Conservation (phyloP, 768 basidiomycete species). For the Psilocybe cubensis region DNA sequence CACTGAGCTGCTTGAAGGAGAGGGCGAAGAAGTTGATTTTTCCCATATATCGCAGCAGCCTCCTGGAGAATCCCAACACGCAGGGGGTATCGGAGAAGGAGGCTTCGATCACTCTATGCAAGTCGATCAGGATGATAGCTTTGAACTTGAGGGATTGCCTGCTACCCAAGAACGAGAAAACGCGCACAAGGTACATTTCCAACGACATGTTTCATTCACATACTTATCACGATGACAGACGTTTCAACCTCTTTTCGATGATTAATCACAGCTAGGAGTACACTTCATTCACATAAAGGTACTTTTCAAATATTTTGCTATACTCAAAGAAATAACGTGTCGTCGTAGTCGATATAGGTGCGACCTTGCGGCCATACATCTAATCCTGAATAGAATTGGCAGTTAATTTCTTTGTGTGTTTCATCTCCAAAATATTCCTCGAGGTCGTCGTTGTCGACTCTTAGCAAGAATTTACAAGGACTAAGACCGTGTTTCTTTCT, state of each 20-base stretch:
- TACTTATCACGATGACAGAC: constrained; percentile 24
- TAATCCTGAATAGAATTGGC: constrained; percentile 25
- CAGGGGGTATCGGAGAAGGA: neutral
- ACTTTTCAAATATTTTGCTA: neutral
- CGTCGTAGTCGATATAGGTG: constrained; percentile 32
- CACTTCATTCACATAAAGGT: neutral
- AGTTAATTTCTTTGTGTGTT: constrained; percentile 12
- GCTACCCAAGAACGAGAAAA: constrained; percentile 43
- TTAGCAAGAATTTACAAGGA: constrained; percentile 32
- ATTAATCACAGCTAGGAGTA: constrained; percentile 30
- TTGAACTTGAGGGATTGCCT: constrained; percentile 39
- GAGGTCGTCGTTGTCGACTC: constrained; percentile 24
- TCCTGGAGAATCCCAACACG: neutral
- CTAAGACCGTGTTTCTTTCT: constrained; percentile 30
- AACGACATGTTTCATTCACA: neutral
- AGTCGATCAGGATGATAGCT: constrained; percentile 29
- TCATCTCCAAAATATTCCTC: neutral
- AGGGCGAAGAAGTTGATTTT: constrained; percentile 58
- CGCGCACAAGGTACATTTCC: constrained; percentile 32
- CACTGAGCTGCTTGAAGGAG: constrained; percentile 59
- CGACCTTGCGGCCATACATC: constrained; percentile 35
- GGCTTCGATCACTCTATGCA: constrained; percentile 21
- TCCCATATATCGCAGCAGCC: constrained; percentile 33
- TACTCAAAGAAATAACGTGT: constrained; percentile 27
- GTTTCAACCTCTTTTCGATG: constrained; percentile 57